Base-by-base conservation (phyloP, 305 asterid species). In the Euphrasia arctica region DNA sequence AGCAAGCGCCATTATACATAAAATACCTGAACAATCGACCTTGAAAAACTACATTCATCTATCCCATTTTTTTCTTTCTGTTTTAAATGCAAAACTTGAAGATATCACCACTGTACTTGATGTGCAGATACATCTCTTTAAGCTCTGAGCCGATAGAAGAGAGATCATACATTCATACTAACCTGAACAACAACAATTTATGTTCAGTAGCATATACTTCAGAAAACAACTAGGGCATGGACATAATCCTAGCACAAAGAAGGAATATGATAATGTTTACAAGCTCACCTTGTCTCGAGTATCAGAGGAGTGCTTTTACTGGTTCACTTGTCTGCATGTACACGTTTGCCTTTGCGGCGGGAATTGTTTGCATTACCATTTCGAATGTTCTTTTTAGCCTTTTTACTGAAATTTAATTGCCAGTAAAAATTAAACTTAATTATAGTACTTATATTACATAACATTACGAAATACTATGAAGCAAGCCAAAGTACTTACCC, bases 341-440 rank as follows among this genome's bases (percentile, higher is more conserved):
- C 85, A 62, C 96, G 86, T 77, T 87, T 92, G 60, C 83, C 83
- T 81, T 82, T 92, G 70, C 91, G 96, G 60, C 94, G 96, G 15
- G 90, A 61, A 64, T 76, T 78, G 79, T 63, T 72, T 45, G 90
- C 31, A 34, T 76, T 76, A 57, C 84, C 78, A 61, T 54, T 70
- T 64, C 77, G 73, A 27, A 57, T n/a, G n/a, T n/a, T n/a, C 65
- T 66, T 82, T 67, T 51, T 82, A 8, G 60, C 70, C 77, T 82
- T 87, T 70, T 68, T 83, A 36, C 96, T 89, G 92, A 75, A 72
- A 67, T 49, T 64, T 9, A 63, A 32, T 28, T 15, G 60, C 47
- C 58, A 70, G 52, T 9, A 50, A 47, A 51, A 47, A 62, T 10
- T 48, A 70, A 52, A 18, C 32, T 31, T 11, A 3, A 5, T 32